Conservation (phyloP, 352 stramenopile genomes). For the Elongisporangium senticosum region DNA sequence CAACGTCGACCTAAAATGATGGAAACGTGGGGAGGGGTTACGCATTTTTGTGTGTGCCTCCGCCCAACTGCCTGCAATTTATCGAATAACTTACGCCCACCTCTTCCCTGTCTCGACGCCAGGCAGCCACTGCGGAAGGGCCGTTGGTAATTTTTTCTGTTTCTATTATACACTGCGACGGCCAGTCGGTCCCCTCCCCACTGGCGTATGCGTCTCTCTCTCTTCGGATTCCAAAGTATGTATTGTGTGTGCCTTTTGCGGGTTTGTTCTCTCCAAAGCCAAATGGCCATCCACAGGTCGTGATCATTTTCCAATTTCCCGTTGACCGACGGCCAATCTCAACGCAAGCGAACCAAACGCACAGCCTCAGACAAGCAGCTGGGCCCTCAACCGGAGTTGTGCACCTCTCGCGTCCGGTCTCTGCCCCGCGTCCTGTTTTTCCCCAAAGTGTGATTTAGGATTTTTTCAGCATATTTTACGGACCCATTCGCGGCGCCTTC, state of each 20-base stretch:
- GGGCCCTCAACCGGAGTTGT: neutral
- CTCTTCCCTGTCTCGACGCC: neutral
- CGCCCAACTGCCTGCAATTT: neutral
- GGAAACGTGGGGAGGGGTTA: neutral
- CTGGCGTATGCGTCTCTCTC: neutral
- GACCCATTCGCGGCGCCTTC: neutral
- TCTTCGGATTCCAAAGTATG: neutral
- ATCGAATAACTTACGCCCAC: neutral
- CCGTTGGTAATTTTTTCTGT: neutral
- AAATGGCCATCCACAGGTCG: neutral
- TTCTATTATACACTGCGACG: neutral
- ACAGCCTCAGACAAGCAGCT: neutral
- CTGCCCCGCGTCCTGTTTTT: neutral
- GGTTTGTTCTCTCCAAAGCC: neutral
- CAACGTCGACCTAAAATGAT: neutral
- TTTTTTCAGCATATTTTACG: neutral
- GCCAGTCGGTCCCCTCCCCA: neutral
- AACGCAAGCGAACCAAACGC: neutral
- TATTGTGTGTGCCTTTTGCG: neutral
- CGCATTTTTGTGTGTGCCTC: neutral
- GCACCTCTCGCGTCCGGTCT: neutral
- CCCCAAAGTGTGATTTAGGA: neutral
- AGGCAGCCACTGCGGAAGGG: neutral
- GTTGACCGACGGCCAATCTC: neutral
- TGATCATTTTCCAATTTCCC: neutral